Evolutionary conservation across 106 monocot genomes (phyloP).

Genomic region (Dendrobium chrysotoxum): DNA sequence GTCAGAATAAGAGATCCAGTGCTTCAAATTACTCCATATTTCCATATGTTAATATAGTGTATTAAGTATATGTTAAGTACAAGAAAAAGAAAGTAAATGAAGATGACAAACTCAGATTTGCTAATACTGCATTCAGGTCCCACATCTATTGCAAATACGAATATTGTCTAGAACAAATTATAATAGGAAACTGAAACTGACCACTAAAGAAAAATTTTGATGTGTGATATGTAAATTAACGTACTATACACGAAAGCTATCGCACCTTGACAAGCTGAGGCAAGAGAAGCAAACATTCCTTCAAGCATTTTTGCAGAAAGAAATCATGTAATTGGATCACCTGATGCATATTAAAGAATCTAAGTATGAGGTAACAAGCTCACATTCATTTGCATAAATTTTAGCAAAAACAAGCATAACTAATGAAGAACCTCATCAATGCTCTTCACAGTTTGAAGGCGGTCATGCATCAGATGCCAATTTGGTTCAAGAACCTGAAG

Average conservation of each 20-base stretch:
- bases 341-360: slow-evolving; percentile 28
- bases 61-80: no score
- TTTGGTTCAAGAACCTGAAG: slow-evolving; percentile 97
- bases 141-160: neutral
- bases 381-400: neutral
- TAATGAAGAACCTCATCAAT: slow-evolving; percentile 77
- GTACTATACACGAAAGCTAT: neutral
- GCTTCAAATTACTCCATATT: neutral
- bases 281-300: slow-evolving; percentile 86
- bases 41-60: no score
- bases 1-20: neutral
- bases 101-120: no score
- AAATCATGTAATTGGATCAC: slow-evolving; percentile 90
- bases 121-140: neutral
- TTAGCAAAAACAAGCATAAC: neutral
- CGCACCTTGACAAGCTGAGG: slow-evolving; percentile 83
- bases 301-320: slow-evolving; percentile 93
- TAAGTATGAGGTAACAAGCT: neutral
- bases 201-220: neutral
- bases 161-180: neutral
- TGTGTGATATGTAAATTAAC: neutral
- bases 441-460: slow-evolving; percentile 82
- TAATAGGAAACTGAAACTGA: neutral
- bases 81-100: no score
- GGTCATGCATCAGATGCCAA: slow-evolving; percentile 93